Evolutionary conservation across 148 eudicot genomes (phyloP).

Genomic region (Chenopodium berlandieri): DNA sequence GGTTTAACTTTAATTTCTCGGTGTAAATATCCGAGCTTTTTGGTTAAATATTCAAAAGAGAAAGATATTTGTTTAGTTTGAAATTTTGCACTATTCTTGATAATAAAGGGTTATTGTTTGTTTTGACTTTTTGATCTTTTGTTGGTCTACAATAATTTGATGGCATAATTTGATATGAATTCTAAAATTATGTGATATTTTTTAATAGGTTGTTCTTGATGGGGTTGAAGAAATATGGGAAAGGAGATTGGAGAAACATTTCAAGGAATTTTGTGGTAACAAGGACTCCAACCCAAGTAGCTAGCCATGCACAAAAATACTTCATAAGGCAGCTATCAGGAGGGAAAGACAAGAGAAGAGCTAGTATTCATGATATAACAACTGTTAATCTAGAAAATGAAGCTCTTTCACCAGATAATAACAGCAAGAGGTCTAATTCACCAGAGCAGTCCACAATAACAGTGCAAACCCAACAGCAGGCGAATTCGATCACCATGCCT

Average conservation of each 20-base stretch:
- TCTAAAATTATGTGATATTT: background rate
- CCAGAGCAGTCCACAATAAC: constrained; percentile 44
- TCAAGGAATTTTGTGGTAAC: constrained; percentile 83
- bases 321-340: constrained; percentile 91
- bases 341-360: constrained; percentile 91
- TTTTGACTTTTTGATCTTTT: constrained; percentile 13
- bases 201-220: constrained; percentile 72
- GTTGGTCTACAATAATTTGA: constrained; percentile 1
- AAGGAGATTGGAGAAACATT: constrained; percentile 99
- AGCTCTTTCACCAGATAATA: constrained; percentile 49
- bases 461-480: constrained; percentile 35
- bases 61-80: constrained; percentile 5
- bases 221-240: constrained; percentile 95
- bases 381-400: constrained; percentile 72
- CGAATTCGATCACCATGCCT: constrained; percentile 27
- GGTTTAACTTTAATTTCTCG: background rate
- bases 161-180: constrained; percentile 27
- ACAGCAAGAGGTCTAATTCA: constrained; percentile 39
- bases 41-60: background rate
- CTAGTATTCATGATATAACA: constrained; percentile 95
- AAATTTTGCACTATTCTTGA: background rate
- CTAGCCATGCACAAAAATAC: constrained; percentile 99
- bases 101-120: constrained; percentile 7
- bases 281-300: constrained; percentile 97
- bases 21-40: background rate